These are phyloP conservation scores for Castanopsis chinensis DNA, from an alignment of 306 rosid genomes.

Conservation along the genomic window DNA sequence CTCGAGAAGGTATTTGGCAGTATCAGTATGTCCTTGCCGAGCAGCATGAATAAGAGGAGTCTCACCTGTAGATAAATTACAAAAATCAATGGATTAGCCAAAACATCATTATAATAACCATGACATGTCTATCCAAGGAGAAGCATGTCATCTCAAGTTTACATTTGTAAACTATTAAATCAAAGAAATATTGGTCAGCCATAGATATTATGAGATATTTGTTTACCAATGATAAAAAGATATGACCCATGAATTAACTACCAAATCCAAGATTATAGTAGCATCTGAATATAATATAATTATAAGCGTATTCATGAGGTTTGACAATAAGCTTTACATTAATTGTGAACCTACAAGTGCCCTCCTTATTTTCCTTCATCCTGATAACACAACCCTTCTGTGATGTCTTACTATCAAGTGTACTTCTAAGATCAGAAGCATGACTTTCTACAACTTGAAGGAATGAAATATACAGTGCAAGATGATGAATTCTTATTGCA, in stretches of 20 bases:
- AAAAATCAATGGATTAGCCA: background rate
- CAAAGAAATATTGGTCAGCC: background rate
- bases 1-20: slow-evolving; percentile 74
- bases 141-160: background rate
- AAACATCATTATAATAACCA: background rate
- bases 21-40: slow-evolving; percentile 68
- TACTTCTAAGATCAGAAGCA: background rate
- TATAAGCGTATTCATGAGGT: background rate
- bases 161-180: background rate
- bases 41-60: slow-evolving; percentile 95
- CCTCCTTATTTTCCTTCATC: background rate
- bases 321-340: background rate
- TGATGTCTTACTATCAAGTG: background rate
- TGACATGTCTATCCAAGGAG: background rate
- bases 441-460: background rate
- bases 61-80: slow-evolving; percentile 41
- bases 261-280: background rate
- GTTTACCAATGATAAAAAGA: background rate
- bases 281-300: background rate
- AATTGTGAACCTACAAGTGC: background rate
- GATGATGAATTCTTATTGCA: background rate
- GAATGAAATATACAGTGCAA: background rate
- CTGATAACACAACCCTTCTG: background rate
- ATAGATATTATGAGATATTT: background rate
- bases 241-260: background rate